phyloP scores from a whole-genome alignment of 306 rosid genomes.

The Castanopsis chinensis region DNA sequence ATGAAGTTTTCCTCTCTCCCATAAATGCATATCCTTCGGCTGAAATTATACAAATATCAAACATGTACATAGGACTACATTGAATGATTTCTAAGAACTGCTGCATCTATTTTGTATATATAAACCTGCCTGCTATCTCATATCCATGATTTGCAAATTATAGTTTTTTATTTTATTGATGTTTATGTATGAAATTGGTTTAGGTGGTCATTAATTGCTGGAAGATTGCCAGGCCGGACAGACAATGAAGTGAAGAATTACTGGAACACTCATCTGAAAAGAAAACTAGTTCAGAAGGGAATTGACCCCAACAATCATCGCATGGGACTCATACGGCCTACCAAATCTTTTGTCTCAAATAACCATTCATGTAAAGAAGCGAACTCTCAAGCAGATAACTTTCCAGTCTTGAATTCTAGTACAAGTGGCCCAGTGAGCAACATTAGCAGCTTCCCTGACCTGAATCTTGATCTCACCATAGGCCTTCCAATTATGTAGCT shows the following conservation, averaged over 20 bases:
- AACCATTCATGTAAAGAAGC: background rate
- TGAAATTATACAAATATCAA: too few species aligned
- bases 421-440: background rate
- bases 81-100: too few species aligned
- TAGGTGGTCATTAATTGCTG: conserved; percentile 57
- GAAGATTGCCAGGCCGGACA: conserved; percentile 55
- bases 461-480: conserved; percentile 38
- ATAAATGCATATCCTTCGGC: too few species aligned
- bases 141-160: background rate
- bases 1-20: too few species aligned
- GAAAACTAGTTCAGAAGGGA: conserved; percentile 22
- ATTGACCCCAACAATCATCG: conserved; percentile 18
- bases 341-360: background rate
- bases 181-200: background rate
- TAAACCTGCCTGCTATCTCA: background rate
- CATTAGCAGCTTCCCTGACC: conserved; percentile 20
- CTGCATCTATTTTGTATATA: too few species aligned
- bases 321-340: background rate
- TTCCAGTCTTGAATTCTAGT: background rate
- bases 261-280: conserved; percentile 40
- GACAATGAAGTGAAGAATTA: conserved; percentile 47
- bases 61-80: too few species aligned
- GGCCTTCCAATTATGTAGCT: background rate
- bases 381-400: background rate
- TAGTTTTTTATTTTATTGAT: too few species aligned